Percentiles rank a stretch among this genome's conserved stretches.
phyloP scores from a whole-genome alignment of 371 early-diverging fungal species.

The Mucor lusitanicus region DNA sequence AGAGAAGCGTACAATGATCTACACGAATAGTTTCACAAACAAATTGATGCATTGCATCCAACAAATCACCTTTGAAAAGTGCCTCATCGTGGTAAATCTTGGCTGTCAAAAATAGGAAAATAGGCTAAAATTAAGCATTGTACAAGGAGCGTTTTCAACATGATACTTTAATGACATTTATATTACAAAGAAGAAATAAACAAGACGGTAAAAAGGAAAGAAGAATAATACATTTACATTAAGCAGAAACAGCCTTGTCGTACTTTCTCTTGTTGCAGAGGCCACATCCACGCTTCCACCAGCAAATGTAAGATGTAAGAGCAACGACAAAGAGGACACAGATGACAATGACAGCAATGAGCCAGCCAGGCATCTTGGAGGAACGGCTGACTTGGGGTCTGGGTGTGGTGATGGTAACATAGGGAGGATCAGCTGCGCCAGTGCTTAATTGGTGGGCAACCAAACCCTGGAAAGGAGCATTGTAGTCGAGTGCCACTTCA shows the following conservation, averaged over 20 bases:
- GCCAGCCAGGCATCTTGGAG: conserved; percentile 31
- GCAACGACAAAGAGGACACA: conserved; percentile 23
- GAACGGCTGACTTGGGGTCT: conserved; percentile 30
- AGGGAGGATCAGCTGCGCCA: conserved; percentile 51
- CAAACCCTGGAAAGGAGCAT: conserved; percentile 63
- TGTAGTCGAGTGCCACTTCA: conserved; percentile 68
- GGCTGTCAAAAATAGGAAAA: neutral
- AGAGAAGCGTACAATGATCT: neutral
- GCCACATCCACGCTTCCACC: conserved; percentile 26
- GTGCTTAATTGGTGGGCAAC: conserved; percentile 61
- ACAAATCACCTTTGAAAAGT: neutral
- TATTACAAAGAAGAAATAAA: neutral
- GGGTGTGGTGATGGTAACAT: conserved; percentile 47
- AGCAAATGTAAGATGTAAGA: conserved; percentile 14
- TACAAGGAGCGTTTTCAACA: neutral
- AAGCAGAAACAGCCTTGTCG: conserved; percentile 3
- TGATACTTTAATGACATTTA: neutral
- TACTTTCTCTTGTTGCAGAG: conserved; percentile 3
- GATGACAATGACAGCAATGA: conserved; percentile 56
- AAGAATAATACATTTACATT: neutral
- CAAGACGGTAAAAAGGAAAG: neutral
- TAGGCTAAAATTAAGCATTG: neutral
- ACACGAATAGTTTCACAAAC: neutral
- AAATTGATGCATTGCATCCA: neutral
- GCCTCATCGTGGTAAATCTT: neutral